Percentiles rank a stretch among this genome's conserved stretches.
Evolutionary conservation across 2,329 filamentous ascomycete genomes (phyloP).

Genomic region (Ophiognomonia clavigignenti-juglandacearum): DNA sequence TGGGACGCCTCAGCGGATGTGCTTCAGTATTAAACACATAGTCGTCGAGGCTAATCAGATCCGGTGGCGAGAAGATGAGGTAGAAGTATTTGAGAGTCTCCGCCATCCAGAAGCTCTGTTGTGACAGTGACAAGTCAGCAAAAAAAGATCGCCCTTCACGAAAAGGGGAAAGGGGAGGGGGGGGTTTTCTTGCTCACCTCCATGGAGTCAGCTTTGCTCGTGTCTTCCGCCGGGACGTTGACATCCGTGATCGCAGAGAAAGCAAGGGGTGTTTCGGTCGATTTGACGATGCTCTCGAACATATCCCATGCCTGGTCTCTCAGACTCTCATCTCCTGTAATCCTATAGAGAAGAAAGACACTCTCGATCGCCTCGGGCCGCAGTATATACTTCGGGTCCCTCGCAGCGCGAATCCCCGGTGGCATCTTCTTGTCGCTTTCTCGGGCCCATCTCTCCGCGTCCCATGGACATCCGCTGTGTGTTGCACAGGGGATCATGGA

Average conservation of each 20-base stretch:
- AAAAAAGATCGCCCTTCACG: background rate
- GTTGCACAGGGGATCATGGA: constrained; percentile 37
- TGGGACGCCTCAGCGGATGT: constrained; percentile 29
- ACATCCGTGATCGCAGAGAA: constrained; percentile 52
- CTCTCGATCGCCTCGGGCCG: constrained; percentile 72
- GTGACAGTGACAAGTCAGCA: background rate
- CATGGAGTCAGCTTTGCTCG: constrained; percentile 53
- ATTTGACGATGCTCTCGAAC: constrained; percentile 48
- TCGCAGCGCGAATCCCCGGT: constrained; percentile 18
- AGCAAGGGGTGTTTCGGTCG: constrained; percentile 45
- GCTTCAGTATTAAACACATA: constrained; percentile 40
- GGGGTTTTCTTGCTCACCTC: constrained; percentile 32
- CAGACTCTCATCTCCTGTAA: constrained; percentile 51
- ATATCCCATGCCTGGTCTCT: constrained; percentile 59
- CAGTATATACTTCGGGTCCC: constrained; percentile 41
- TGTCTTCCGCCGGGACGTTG: constrained; percentile 21
- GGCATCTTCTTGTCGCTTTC: constrained; percentile 23
- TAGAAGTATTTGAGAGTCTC: constrained; percentile 57
- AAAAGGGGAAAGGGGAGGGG: background rate
- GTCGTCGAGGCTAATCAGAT: constrained; percentile 52
- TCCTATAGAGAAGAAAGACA: constrained; percentile 58
- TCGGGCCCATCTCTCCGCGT: constrained; percentile 28
- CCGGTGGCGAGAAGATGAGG: constrained; percentile 53
- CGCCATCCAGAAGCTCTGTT: constrained; percentile 36
- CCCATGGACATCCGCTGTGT: constrained; percentile 29